Evolutionary conservation across 2,329 filamentous ascomycete genomes (phyloP), one percentile per base, ranked within the genome.

Genomic region (Verticillium dahliae): DNA sequence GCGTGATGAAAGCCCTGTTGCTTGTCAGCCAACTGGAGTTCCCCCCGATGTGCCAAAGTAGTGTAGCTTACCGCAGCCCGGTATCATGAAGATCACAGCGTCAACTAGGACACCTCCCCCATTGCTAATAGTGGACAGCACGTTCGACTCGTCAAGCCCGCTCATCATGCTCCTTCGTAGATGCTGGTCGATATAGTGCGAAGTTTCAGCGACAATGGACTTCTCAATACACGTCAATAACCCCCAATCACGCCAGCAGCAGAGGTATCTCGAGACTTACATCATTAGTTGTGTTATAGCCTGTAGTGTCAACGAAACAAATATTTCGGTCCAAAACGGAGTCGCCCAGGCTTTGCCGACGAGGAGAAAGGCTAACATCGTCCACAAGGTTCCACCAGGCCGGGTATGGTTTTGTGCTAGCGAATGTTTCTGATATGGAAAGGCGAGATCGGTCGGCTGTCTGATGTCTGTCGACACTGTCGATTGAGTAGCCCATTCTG

Each of bases 271-370:
- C 70, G n/a, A n/a, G n/a, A 73, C 83, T 63, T 74, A 86, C 81
- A 41, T 82, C 84, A 56, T 77, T 79, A 56, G 80, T 81, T 65
- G 72, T 76, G 50, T 80, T 77, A 72, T 85, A 86, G 13, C 88
- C 87, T 11, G 89, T 86, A 2, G 90, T 94, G 75, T 98, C 94
- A 62, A 97, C 87, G 71, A 99, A 97, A 73, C 92, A 97, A 5
- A 99, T 76, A 70, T 99, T 99, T 35, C 94, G 85, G 71, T 98
- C 94, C 56, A 98, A 78, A 45, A 97, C 84, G 27, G 86, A 84
- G 65, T 95, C 92, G 7, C 87, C 87, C 59, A 86, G 78, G 69
- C 56, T 50, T 6, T 57, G 18, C 9, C 89, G 83, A 69, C 87
- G 82, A 56, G 84, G 64, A 84, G 75, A 58, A 81, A 76, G 62